Evolutionary conservation across 345 rosid species (phyloP), one percentile per base, ranked within the genome.

Genomic region (Cardiospermum halicacabum): DNA sequence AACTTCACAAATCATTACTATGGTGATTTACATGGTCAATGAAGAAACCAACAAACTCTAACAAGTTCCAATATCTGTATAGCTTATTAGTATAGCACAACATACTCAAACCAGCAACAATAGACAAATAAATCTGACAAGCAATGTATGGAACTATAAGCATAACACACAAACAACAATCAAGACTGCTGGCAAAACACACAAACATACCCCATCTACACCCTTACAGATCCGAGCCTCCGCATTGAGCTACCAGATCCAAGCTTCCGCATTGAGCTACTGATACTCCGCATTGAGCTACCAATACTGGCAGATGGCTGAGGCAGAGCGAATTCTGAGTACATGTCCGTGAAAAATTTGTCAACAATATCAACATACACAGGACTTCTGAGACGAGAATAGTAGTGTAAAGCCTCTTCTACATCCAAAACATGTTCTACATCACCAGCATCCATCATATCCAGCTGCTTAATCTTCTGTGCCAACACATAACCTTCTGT

Each of bases 361-460:
- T 90, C 91, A 25, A 88, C 98, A 53, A 93, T 85, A 70, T 81
- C 96, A 36, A 85, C 82, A 60, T 93, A 90, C 1, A 81, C 89
- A 0, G 98, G 97, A 59, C 98, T 90, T 75, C 68, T 81, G 54
- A 90, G 92, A 56, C 85, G 77, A 24, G 94, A 85, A 62, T 93
- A 90, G 67, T 89, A 90, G 50, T 90, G 84, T 37, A 94, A 76
- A 7, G 97, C 97, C 64, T 94, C 99, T 67, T 84, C 85, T 8
- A 91, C 77, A 70, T 91, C 99, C 75, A 84, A 39, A 5, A 80
- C 86, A 39, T 89, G 92, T 37, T 94, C 99, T 56, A 80, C 66
- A 64, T 87, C 91, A 62, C 85, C 74, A 7, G 66, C 82, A 76
- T 87, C 86, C 78, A 89, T 76, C 96, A 85, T 84, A 73, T 88